These are phyloP conservation scores for Trichoderma sp. DNA, from an alignment of 2,329 filamentous ascomycete genomes.

Conservation along the genomic window DNA sequence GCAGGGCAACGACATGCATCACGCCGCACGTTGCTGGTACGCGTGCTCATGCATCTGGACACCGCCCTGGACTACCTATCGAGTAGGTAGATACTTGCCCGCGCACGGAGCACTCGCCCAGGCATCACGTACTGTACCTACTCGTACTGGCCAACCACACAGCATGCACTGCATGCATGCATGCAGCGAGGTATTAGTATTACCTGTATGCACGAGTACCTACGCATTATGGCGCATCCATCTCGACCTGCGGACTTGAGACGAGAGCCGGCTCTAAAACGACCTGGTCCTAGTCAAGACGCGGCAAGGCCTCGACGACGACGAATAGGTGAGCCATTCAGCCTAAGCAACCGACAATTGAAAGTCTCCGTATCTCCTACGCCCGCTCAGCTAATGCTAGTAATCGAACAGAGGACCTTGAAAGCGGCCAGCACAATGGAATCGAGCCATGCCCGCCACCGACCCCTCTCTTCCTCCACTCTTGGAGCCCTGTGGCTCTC, in stretches of 20 bases:
- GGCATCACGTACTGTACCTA: slow-evolving; percentile 5
- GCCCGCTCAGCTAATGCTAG: slow-evolving; percentile 26
- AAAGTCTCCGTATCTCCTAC: slow-evolving; percentile 27
- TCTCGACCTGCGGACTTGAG: slow-evolving; percentile 19
- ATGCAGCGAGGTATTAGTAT: too few species aligned
- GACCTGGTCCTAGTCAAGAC: slow-evolving; percentile 28
- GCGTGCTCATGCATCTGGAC: slow-evolving; percentile 7
- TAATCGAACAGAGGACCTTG: too few species aligned
- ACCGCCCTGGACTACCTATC: slow-evolving; percentile 3
- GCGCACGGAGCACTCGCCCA: slow-evolving; percentile 4
- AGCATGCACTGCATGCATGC: too few species aligned
- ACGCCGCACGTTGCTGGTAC: background rate
- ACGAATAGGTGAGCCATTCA: slow-evolving; percentile 26
- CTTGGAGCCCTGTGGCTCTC: slow-evolving; percentile 18
- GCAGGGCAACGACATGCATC: slow-evolving; percentile 6
- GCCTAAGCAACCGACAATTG: slow-evolving; percentile 26
- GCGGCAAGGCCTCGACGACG: slow-evolving; percentile 17
- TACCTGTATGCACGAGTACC: slow-evolving; percentile 5
- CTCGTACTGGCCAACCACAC: background rate
- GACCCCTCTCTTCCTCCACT: slow-evolving; percentile 24
- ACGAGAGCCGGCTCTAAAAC: slow-evolving; percentile 25
- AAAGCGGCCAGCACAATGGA: slow-evolving; percentile 8
- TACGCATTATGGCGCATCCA: slow-evolving; percentile 15
- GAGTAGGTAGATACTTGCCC: background rate
- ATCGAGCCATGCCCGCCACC: slow-evolving; percentile 27